Evolutionary conservation across 2,329 filamentous ascomycete species (phyloP), one percentile per base, ranked within the genome.

Genomic region (Thermomyces lanuginosus): DNA sequence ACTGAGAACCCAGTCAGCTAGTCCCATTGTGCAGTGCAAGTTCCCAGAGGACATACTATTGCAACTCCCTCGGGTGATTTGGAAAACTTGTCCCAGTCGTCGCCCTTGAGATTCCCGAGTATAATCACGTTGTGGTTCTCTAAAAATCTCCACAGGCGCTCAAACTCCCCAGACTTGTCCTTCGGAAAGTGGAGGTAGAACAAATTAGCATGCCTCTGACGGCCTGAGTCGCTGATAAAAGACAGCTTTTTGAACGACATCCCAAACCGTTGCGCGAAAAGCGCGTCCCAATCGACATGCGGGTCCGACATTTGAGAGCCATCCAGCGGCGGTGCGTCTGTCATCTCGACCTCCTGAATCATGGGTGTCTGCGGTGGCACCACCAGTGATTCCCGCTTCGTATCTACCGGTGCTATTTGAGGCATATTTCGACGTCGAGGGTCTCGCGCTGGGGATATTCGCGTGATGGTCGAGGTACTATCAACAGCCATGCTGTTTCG

Each of bases 151-250:
- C 41, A 23, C 2, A 53, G 19, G 3, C 44, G 16, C n/a, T 44
- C 15, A 24, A 37, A 42, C 20, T 55, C 49, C 1, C 20, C 25
- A 7, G 37, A 22, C 6, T 28, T 27, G 16, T 42, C 36, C 4
- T 35, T 35, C 1, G 51, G 52, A 22, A 46, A 53, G 30, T 44
- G 38, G 14, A 56, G 30, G 32, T 49, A 56, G 20, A 56, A 53
- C 5, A 39, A 38, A 6, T 41, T 37, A 3, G 43, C 40, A 1
- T 21, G 15, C 8, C 34, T 33, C 3, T 25, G 21, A n/a, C 40
- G 39, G 4, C 31, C 33, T 1, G 24, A 16, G 5, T 23, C 32
- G 18, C 40, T 37, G 1, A 46, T 33, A 8, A 33, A 29, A 15
- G 42, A 39, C 10, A 56, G 31, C 3, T 41, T 32, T 4, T 46